Base-by-base conservation (phyloP, 2,329 filamentous ascomycete genomes). In the Penicillium rolfsii region DNA sequence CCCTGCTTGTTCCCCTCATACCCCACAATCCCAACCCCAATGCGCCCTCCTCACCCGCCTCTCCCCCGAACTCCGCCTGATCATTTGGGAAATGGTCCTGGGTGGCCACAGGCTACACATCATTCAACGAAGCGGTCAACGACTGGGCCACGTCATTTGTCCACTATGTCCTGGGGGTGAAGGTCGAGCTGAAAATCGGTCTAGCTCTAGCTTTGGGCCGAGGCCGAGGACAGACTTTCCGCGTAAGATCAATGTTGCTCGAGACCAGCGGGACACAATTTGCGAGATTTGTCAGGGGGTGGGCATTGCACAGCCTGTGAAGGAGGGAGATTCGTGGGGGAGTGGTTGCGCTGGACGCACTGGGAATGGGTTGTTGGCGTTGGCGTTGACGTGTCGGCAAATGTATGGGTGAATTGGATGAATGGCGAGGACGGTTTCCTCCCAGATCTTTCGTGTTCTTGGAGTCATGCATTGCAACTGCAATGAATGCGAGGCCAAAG, bases 41-140 rank as follows among this genome's bases (percentile, higher is more conserved):
- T 71, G 67, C 58, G 52, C 40, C n/a, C 62, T 77, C 28, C 66
- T 77, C 16, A 63, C 67, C 11, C 73, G 65, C 43, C 68, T 77
- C 28, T 74, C 74, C 4, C 68, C 73, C 48, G 75, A 77, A 55
- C 62, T 77, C 35, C 73, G 75, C 4, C 63, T 77, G 6, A 71
- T 76, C 52, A 73, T 77, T 57, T 77, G 76, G 76, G 74, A 75
- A 60, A 57, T 64, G 14, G 73, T 71, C 9, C 64, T 76, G 0
- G 74, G 73, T 9, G 68, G 62, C 5, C 64, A 64, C 45, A 67
- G 73, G 45, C 68, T 77, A 48, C 76, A 77, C 59, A 75, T 77
- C 12, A 68, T 77, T 52, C 76, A 77, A 55, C 70, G 70, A 5
- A 58, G 62, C 22, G 64, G 69, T n/a, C 68, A 67, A 41, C 70